Percentiles rank a stretch among this genome's conserved stretches.
Conservation (phyloP, 2,329 filamentous ascomycete species). For the Sporothrix globosa region DNA sequence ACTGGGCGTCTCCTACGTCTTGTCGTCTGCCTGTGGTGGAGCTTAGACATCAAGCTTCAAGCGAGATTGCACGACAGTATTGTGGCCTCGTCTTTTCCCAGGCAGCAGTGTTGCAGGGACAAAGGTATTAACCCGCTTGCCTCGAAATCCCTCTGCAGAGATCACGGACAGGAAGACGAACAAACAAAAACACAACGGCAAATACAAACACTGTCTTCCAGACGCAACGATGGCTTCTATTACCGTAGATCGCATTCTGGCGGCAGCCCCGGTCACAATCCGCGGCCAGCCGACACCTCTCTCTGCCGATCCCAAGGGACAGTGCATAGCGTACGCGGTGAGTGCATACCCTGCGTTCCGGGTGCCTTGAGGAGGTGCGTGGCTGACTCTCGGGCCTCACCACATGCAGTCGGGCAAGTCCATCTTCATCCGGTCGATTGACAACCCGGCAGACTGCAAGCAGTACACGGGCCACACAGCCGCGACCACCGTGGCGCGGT, state of each 20-base stretch:
- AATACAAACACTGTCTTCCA: not conserved
- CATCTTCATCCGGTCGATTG: slow-evolving; percentile 92
- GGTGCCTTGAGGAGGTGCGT: not conserved
- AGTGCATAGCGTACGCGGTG: slow-evolving; percentile 91
- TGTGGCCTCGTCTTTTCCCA: not conserved
- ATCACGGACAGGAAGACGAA: not conserved
- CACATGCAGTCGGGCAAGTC: slow-evolving; percentile 83
- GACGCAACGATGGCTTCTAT: slow-evolving; percentile 46
- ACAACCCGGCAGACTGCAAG: slow-evolving; percentile 78
- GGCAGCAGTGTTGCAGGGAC: not conserved
- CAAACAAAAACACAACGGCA: not conserved
- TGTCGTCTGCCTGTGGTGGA: slow-evolving; percentile 19
- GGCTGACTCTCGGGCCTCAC: not conserved
- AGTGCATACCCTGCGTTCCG: slow-evolving; percentile 42
- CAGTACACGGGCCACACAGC: slow-evolving; percentile 93
- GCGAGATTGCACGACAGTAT: not conserved
- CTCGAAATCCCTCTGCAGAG: not conserved
- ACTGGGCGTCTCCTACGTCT: not conserved
- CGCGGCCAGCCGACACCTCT: slow-evolving; percentile 88
- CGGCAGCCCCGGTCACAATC: slow-evolving; percentile 78
- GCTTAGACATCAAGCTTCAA: slow-evolving; percentile 19
- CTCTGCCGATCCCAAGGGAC: slow-evolving; percentile 83
- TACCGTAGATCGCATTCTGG: slow-evolving; percentile 71
- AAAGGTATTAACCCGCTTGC: not conserved
- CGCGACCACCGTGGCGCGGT: slow-evolving; percentile 87